A percentile compares a stretch with the other conserved stretches of the same genome.
Evolutionary conservation across 495 filamentous ascomycete species (phyloP).

Genomic region (Hamigera avellanea): DNA sequence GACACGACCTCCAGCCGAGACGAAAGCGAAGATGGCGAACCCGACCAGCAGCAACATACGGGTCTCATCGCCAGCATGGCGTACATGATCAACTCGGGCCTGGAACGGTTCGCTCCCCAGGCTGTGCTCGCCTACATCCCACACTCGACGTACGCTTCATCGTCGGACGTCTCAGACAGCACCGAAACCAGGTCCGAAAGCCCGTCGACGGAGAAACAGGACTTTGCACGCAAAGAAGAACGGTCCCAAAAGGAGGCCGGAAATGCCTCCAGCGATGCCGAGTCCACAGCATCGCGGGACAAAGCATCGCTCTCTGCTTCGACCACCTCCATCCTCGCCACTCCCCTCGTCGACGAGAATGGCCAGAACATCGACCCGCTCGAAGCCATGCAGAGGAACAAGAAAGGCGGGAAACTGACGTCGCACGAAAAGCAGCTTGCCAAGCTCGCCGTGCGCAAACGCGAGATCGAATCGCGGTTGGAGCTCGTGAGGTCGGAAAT

Average conservation of each 20-base stretch:
- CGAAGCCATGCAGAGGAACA: slow-evolving; percentile 18
- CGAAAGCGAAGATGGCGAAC: slow-evolving; percentile 6
- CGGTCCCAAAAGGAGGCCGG: slow-evolving; percentile 3
- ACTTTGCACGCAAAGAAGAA: slow-evolving; percentile 1
- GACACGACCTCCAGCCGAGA: too few species aligned
- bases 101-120: slow-evolving; percentile 33
- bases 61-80: slow-evolving; percentile 36
- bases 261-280: slow-evolving; percentile 19
- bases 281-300: too few species aligned
- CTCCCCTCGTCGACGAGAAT: slow-evolving; percentile 9
- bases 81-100: slow-evolving; percentile 24
- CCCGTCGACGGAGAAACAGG: background rate
- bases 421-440: slow-evolving; percentile 61
- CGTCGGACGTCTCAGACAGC: too few species aligned
- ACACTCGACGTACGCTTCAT: slow-evolving; percentile 20
- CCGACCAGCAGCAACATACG: slow-evolving; percentile 12
- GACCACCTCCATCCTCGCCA: slow-evolving; percentile 11
- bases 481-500: slow-evolving; percentile 31
- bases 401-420: slow-evolving; percentile 22
- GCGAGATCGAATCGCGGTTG: slow-evolving; percentile 60
- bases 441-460: slow-evolving; percentile 61
- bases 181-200: slow-evolving; percentile 9
- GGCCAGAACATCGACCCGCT: slow-evolving; percentile 11
- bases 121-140: slow-evolving; percentile 39
- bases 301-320: slow-evolving; percentile 11